phyloP scores from a whole-genome alignment of 139 green algal species.

The Marvania coccoides region DNA sequence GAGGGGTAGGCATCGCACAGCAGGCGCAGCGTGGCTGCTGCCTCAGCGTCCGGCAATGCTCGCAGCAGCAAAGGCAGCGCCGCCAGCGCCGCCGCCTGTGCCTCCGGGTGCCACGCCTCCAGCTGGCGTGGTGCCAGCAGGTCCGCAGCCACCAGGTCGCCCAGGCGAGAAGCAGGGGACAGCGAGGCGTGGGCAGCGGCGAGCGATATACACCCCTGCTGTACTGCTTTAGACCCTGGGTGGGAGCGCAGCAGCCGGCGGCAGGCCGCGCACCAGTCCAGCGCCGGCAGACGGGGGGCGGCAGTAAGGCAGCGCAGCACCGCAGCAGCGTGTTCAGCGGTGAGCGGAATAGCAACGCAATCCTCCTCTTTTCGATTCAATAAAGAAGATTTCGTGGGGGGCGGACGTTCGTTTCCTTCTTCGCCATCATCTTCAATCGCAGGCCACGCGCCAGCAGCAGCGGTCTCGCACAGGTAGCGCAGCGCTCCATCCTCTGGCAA shows the following conservation, averaged over 20 bases:
- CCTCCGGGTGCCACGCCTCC: background rate
- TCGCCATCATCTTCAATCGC: background rate
- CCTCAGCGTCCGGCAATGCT: slow-evolving; percentile 8
- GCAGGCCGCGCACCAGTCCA: background rate
- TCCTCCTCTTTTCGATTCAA: no score
- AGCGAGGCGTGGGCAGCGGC: background rate
- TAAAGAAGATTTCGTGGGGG: background rate
- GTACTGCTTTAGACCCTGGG: background rate
- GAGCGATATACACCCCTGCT: background rate
- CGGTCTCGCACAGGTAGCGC: slow-evolving; percentile 10
- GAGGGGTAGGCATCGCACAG: background rate
- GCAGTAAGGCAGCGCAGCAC: slow-evolving; percentile 11
- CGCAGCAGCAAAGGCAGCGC: slow-evolving; percentile 2
- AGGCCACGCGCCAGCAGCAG: background rate
- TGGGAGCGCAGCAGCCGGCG: slow-evolving; percentile 1
- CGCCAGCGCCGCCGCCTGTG: background rate
- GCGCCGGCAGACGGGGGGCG: background rate
- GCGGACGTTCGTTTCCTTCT: background rate
- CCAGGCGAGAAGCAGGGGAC: background rate
- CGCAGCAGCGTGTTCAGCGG: background rate
- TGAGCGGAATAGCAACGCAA: background rate
- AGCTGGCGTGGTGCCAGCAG: background rate
- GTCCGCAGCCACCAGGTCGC: background rate
- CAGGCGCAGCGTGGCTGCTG: background rate
- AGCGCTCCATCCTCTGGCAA: slow-evolving; percentile 6